Base-by-base conservation (phyloP, 164 flowering plant species). In the Kalanchoe fedtschenkoi region DNA sequence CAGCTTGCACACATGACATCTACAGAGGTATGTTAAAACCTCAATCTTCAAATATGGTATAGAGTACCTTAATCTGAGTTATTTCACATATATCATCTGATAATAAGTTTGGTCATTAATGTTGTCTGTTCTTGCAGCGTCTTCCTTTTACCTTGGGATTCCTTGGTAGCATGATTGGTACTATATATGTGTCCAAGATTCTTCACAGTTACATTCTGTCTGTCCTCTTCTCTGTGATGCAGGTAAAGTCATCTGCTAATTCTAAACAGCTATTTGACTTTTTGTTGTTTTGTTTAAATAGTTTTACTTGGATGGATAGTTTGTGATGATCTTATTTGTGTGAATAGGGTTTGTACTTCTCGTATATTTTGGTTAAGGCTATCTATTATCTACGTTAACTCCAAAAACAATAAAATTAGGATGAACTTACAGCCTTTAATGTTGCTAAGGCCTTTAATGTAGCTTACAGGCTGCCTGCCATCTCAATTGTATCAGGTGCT, bases 101-200 rank as follows among this genome's bases (percentile, higher is more conserved):
- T 15, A 17, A 42, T 60, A 24, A 28, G 43, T 8, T 26, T 7
- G n/a, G 17, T 7, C 0, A 30, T 62, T 2, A 26, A 22, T 13
- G 30, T 26, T 39, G 9, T 34, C 17, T 4, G 63, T 39, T 34
- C 39, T 39, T 60, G 41, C 85, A 86, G 92, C 80, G 91, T 65
- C 87, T 83, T 66, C 91, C 91, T 47, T 82, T 86, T 61, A 80
- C 91, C 6, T 16, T 79, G 64, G 88, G 81, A 68, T 83, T 83
- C 65, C 56, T 83, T 32, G 83, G 84, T 41, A 77, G 78, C 72
- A 86, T 83, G 91, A 70, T 78, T 43, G 92, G 89, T 29, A 83
- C 92, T 47, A 74, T 86, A 38, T 86, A 83, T 69, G 92, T 83
- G 59, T 86, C 89, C 69, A 83, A 83, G 84, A 84, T 82, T 71